Base-by-base conservation (phyloP, 495 filamentous ascomycete genomes). In the Corynascus novoguineensis region DNA sequence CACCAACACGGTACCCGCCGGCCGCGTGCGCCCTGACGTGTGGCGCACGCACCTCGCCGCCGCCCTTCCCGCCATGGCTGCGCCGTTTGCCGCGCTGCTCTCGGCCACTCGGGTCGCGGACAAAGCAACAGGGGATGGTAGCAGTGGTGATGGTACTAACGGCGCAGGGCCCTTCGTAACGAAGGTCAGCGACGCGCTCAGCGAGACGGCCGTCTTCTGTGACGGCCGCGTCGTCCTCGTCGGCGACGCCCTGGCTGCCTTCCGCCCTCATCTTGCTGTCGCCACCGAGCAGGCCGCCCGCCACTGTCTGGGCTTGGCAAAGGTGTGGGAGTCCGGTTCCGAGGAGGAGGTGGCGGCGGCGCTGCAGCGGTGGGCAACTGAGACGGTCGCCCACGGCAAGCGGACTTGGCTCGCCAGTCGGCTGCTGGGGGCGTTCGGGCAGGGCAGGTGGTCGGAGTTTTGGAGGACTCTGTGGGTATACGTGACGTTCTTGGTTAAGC, bases 191-290 rank as follows among this genome's bases (percentile, higher is more conserved):
- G 79, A 82, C 49, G 69, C 71, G 6, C 56, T 76, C 0, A 63
- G 68, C 11, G 60, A 69, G 0, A 17, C 62, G 41, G 61, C 67
- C 15, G 56, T 60, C 8, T 79, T 75, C 50, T 58, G 70, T 28
- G 61, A 68, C 47, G 76, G 71, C 1, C 71, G 71, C 35, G 67
- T 82, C 1, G 53, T 80, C 8, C 54, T 82, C 31, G 65, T 80
- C 8, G 78, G 79, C 14, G 80, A 83, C 65, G 78, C 77, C 8
- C 44, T 81, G 12, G 71, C 75, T 0, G 66, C 70, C 1, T 76
- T 83, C 24, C 57, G 79, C 42, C 78, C 80, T 35, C 78, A 81
- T 54, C 71, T 75, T 29, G 75, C 67, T 2, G 62, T 67, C 0
- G 69, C 71, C 31, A 75, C 75, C 8, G 72, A 66, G 34, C 76